Base-by-base conservation (phyloP, 2,329 filamentous ascomycete species). In the Cladosporium sp. region DNA sequence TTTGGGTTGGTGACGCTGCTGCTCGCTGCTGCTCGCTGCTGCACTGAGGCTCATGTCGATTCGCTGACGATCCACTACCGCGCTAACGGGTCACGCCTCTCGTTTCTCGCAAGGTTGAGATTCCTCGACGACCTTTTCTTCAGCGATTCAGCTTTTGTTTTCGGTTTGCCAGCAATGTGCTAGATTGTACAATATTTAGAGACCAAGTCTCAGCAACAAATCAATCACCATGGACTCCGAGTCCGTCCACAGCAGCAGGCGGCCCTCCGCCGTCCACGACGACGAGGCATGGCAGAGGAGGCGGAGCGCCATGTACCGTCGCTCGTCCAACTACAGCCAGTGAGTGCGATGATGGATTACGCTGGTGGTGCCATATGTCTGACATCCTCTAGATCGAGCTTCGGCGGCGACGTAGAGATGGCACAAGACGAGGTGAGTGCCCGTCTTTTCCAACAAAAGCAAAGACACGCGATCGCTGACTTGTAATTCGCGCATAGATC, bases 371-470 rank as follows among this genome's bases (percentile, higher is more conserved):
- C 34, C 49, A 39, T 13, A 5, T 69, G 26, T 43, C 63, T 53
- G 56, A 58, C 60, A 23, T 21, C n/a, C 13, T 54, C n/a, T n/a
- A 34, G 48, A 60, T 79, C 89, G 39, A 96, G 92, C 79, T 89
- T 97, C 71, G 89, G 97, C 72, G 92, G 92, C 70, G 92, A 97
- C 78, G 93, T 98, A n/a, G 94, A 97, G 77, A 98, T 99, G 95
- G 94, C 95, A 23, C 92, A 96, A 60, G 92, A 97, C 76, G 94
- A 98, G 64, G 62, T 63, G 54, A 57, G 54, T 25, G 54, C 54
- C 21, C n/a, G 6, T 5, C 26, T 7, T 7, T 30, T 14, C 25
- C 26, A 18, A 21, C 14, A 32, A 11, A 10, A 30, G 26, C 26
- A n/a, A 54, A n/a, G 49, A 14, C 30, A n/a, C 30, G 32, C 30